Conservation (phyloP, 768 basidiomycete species). For the Lactifluus pinguis region DNA sequence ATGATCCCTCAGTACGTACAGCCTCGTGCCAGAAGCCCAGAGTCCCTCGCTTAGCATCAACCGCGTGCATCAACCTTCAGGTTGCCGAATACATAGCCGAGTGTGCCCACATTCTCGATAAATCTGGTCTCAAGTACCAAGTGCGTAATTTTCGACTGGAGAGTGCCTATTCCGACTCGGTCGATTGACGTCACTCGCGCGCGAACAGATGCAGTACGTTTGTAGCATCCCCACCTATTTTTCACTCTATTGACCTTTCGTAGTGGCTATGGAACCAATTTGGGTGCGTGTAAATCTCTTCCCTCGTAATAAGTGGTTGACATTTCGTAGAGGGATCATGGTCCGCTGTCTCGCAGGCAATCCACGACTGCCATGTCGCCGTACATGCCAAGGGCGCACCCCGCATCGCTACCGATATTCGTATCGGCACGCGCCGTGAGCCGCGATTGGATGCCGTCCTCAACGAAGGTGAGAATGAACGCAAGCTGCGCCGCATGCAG, state of each 20-base stretch:
- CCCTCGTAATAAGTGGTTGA: not conserved
- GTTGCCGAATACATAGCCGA: constrained; percentile 74
- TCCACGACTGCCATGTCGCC: constrained; percentile 85
- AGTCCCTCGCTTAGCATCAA: not conserved
- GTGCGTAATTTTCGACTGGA: constrained; percentile 30
- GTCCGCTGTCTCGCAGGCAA: constrained; percentile 73
- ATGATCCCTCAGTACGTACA: constrained; percentile 50
- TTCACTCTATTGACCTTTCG: not conserved
- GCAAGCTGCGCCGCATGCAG: constrained; percentile 73
- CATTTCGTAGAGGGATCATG: constrained; percentile 62
- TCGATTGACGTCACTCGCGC: not conserved
- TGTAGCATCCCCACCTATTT: not conserved
- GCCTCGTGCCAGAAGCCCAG: not conserved
- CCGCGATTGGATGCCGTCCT: constrained; percentile 35
- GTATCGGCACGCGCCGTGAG: constrained; percentile 77
- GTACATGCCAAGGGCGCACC: constrained; percentile 70
- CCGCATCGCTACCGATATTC: constrained; percentile 84
- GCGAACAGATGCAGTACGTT: constrained; percentile 58
- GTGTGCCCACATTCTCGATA: constrained; percentile 75
- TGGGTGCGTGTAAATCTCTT: constrained; percentile 38
- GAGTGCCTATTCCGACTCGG: not conserved
- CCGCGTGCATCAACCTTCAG: no score
- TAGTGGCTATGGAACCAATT: constrained; percentile 88
- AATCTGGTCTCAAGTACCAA: constrained; percentile 76
- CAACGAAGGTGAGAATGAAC: constrained; percentile 60